Evolutionary conservation across 768 basidiomycete species (phyloP).

Genomic region (Lyophyllum semitale): DNA sequence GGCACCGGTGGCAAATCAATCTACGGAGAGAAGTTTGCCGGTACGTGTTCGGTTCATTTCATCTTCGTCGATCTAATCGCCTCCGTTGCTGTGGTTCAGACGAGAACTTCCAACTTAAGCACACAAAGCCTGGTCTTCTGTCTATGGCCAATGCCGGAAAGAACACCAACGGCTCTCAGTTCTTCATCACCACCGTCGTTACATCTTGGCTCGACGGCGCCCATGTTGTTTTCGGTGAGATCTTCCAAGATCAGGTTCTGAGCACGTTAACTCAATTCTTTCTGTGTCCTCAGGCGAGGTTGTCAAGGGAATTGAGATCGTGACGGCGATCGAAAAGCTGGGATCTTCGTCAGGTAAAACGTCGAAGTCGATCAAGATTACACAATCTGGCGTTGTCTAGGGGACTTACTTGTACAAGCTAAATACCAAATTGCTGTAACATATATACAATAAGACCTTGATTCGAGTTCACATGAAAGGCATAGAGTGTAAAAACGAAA

Average conservation of each 20-base stretch:
- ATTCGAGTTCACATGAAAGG: neutral
- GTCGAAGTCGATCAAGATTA: slow-evolving; percentile 51
- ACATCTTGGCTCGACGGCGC: slow-evolving; percentile 82
- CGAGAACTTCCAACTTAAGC: slow-evolving; percentile 82
- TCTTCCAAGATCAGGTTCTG: neutral
- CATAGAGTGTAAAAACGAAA: neutral
- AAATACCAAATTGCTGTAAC: slow-evolving; percentile 13
- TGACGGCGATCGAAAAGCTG: slow-evolving; percentile 42
- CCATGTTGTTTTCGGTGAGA: slow-evolving; percentile 84
- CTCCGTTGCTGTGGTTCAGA: slow-evolving; percentile 41
- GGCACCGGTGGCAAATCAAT: slow-evolving; percentile 85
- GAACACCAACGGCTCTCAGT: slow-evolving; percentile 86
- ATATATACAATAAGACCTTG: slow-evolving; percentile 11
- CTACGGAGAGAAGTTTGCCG: slow-evolving; percentile 68
- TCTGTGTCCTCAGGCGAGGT: slow-evolving; percentile 57
- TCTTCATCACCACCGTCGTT: slow-evolving; percentile 86
- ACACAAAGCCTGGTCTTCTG: slow-evolving; percentile 67
- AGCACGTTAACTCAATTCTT: neutral
- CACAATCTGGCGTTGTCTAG: slow-evolving; percentile 52
- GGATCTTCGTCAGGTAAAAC: slow-evolving; percentile 45
- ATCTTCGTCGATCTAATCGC: slow-evolving; percentile 5
- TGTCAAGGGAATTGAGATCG: slow-evolving; percentile 60
- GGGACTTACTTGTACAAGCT: neutral
- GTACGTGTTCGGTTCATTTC: slow-evolving; percentile 32
- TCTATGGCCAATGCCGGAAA: slow-evolving; percentile 82